Evolutionary conservation across 31 red algal species (phyloP), one percentile per base, ranked within the genome.

Genomic region (Endocladia muricata): DNA sequence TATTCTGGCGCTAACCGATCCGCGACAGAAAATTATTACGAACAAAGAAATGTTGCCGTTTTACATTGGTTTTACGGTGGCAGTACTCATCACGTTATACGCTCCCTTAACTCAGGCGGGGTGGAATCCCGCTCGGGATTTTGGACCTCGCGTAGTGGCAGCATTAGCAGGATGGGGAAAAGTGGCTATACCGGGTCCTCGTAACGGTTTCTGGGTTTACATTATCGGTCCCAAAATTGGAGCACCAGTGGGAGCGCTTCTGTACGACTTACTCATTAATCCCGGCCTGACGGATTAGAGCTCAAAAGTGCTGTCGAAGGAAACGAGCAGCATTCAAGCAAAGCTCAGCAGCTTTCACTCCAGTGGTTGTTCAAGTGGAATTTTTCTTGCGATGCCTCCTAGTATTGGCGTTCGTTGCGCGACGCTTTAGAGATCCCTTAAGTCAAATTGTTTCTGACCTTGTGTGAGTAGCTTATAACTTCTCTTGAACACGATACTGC

Each of bases 161-260:
- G 78, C 79, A 22, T 37, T 91, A 54, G 84, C 90, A 2, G 94
- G 94, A 4, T 97, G 85, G 83, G 78, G 94, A 2, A 44, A 37
- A n/a, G 39, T 88, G 4, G 94, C 94, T 8, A 88, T 96, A 39
- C 93, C 93, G 31, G 93, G 93, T 21, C 83, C 83, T 26, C 74
- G 74, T 13, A 91, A 96, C 41, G 91, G 83, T 29, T 97, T 88
- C 69, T 97, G 94, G 94, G 78, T 86, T 7, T 93, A 88, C 55
- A 88, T 97, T 22, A 56, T 89, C 22, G 94, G 94, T 0, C 94
- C 94, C 22, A 73, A 82, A 41, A 89, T 97, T 55, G 94, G 94
- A 8, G 94, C 84, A 1, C 88, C 88, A 13, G 37, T 92, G 1
- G 94, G 94, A 29, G 94, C 82, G 25, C 68, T 88, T 37, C 33